Evolutionary conservation across 768 basidiomycete genomes (phyloP), one percentile per base, ranked within the genome.

Genomic region (Mycena maculata): DNA sequence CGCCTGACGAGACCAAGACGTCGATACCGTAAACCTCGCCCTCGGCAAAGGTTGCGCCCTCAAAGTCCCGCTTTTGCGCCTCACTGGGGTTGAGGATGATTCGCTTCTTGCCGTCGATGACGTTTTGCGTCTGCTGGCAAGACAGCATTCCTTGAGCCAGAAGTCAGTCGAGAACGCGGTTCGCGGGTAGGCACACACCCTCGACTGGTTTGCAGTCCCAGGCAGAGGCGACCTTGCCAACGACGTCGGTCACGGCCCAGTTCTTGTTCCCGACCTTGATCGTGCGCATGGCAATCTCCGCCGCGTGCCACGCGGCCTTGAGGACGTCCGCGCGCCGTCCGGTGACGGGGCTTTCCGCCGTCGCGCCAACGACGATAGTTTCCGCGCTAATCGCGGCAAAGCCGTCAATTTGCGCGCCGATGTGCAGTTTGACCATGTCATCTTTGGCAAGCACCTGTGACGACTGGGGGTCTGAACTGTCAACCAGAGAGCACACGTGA

Each of bases 361-460:
- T 89, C 39, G 94, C 91, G 42, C 95, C 94, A 33, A 98, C 88
- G 65, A 98, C 88, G 74, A 99, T 79, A 57, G 97, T 98, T 80
- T 99, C 98, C 36, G 95, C 98, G 76, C 88, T 89, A 78, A 98
- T 90, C 59, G 95, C 90, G 22, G 96, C 96, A 79, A 93, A 98
- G 62, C 98, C 98, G 77, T 99, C 97, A 79, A 99, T 95, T 76
- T 99, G 98, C 22, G 96, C 96, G 49, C 98, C 98, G 66, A 99
- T 85, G 79, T 96, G 94, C 69, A 99, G 82, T 82, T 98, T 99
- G 71, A 99, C 97, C 63, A 99, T 90, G 77, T 99, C 98, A 66
- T 90, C 89, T 69, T 95, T 92, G 28, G 87, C 88, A 70, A 96
- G 86, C 55, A 79, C 86, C 77, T 90, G 89, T 9, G 83, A 81